Evolutionary conservation across 1,139 yeast genomes (phyloP).

Genomic region (Debaryomyces sp.): DNA sequence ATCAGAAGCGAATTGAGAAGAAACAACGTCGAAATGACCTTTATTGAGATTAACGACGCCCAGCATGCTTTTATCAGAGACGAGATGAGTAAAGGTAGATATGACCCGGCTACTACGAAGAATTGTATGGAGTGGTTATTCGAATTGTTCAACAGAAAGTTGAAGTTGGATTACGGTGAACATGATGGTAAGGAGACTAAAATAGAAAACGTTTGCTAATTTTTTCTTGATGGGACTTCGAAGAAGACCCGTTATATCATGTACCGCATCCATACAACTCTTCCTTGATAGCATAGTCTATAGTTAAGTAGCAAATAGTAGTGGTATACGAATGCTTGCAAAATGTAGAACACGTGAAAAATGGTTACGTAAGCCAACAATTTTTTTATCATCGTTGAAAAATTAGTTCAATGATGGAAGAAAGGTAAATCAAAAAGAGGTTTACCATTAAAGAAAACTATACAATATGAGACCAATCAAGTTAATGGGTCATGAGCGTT

Average conservation of each 20-base stretch:
- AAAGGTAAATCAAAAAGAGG: not conserved
- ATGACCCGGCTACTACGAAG: conserved; percentile 73
- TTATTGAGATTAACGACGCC: conserved; percentile 72
- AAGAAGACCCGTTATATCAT: not conserved
- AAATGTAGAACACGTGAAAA: conserved; percentile 3
- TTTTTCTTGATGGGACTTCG: not conserved
- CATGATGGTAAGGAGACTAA: conserved; percentile 51
- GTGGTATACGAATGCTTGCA: not conserved
- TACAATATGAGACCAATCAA: conserved; percentile 51
- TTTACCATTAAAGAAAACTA: not conserved
- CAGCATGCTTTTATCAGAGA: conserved; percentile 86
- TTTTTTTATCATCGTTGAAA: conserved; percentile 13
- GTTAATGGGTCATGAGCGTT: conserved; percentile 83
- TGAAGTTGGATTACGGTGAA: conserved; percentile 69
- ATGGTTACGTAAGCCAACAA: conserved; percentile 6
- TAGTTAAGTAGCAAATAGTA: not conserved
- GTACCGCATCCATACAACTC: not conserved
- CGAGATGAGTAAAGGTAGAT: conserved; percentile 76
- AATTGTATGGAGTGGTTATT: conserved; percentile 67
- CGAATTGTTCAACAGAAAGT: conserved; percentile 70
- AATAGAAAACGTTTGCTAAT: conserved; percentile 66
- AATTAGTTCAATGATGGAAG: conserved; percentile 1
- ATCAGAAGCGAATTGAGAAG: conserved; percentile 66
- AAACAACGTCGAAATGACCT: conserved; percentile 63
- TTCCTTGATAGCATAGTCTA: not conserved